Evolutionary conservation across 768 basidiomycete species (phyloP).

Genomic region (Kwoniella bestiolae): DNA sequence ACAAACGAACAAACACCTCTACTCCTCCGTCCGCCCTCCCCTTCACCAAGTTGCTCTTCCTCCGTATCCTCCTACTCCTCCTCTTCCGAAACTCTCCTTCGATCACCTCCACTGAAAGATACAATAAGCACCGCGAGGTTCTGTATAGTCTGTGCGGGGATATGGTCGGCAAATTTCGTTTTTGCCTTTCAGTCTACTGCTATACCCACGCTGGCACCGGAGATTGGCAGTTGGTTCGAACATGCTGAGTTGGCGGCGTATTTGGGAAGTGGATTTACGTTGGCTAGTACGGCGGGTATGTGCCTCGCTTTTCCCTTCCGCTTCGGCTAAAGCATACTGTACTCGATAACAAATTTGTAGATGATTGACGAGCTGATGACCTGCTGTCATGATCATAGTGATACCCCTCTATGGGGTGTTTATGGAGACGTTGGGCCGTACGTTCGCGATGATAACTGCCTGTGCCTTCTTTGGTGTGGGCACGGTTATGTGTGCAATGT

Average conservation of each 20-base stretch:
- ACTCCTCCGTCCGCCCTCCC: not conserved
- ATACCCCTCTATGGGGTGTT: conserved; percentile 55
- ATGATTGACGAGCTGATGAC: not conserved
- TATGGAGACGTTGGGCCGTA: conserved; percentile 53
- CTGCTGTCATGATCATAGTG: conserved; percentile 26
- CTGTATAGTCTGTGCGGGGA: conserved; percentile 34
- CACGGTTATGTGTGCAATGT: conserved; percentile 42
- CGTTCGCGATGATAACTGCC: conserved; percentile 51
- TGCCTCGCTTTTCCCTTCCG: not conserved
- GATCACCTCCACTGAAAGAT: conserved; percentile 39
- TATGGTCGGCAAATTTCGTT: conserved; percentile 52
- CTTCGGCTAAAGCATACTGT: no score
- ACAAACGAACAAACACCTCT: conserved; percentile 11
- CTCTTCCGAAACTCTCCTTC: conserved; percentile 5
- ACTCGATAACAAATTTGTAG: not conserved
- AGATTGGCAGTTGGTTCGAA: conserved; percentile 42
- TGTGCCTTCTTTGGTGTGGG: conserved; percentile 49
- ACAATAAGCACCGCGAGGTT: conserved; percentile 35
- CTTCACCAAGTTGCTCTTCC: not conserved
- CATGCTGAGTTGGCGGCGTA: conserved; percentile 55
- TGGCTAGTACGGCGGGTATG: conserved; percentile 52
- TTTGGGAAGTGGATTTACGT: conserved; percentile 49
- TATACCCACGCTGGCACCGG: conserved; percentile 53
- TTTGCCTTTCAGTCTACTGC: conserved; percentile 55
- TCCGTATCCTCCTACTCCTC: not conserved